Conservation (phyloP, 805 yeast species). For the Wickerhamomyces subpelliculosus region DNA sequence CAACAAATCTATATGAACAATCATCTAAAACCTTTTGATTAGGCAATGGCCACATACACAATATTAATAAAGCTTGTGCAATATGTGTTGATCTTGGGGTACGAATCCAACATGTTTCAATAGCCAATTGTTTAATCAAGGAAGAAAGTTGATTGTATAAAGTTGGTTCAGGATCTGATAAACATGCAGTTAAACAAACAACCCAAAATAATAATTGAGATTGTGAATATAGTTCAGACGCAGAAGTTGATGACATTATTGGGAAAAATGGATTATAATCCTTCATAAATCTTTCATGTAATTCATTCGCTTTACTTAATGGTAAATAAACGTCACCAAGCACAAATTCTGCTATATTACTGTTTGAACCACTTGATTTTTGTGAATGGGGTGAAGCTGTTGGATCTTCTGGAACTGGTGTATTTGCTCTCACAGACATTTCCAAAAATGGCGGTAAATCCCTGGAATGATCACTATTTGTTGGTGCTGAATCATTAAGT, state of each 20-base stretch:
- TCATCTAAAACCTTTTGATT: constrained; percentile 90
- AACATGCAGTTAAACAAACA: constrained; percentile 77
- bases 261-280: constrained; percentile 75
- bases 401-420: constrained; percentile 12
- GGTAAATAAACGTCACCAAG: constrained; percentile 72
- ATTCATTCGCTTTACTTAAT: constrained; percentile 56
- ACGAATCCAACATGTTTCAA: constrained; percentile 87
- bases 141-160: constrained; percentile 70
- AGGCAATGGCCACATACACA: constrained; percentile 89
- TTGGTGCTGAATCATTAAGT: constrained; percentile 35
- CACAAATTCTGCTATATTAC: constrained; percentile 51
- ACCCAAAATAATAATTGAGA: constrained; percentile 88
- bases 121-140: constrained; percentile 77
- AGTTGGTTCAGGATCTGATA: constrained; percentile 83
- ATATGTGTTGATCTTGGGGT: constrained; percentile 94
- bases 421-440: constrained; percentile 32
- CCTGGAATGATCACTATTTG: constrained; percentile 27
- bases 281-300: constrained; percentile 62
- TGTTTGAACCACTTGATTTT: constrained; percentile 17
- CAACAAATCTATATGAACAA: constrained; percentile 82
- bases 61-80: constrained; percentile 79
- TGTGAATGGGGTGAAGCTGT: constrained; percentile 16
- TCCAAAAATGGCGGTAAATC: constrained; percentile 37
- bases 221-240: constrained; percentile 73
- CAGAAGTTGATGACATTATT: constrained; percentile 61